Evolutionary conservation across 441 rosid species (phyloP).

Genomic region (Arabidopsis hybrid): DNA sequence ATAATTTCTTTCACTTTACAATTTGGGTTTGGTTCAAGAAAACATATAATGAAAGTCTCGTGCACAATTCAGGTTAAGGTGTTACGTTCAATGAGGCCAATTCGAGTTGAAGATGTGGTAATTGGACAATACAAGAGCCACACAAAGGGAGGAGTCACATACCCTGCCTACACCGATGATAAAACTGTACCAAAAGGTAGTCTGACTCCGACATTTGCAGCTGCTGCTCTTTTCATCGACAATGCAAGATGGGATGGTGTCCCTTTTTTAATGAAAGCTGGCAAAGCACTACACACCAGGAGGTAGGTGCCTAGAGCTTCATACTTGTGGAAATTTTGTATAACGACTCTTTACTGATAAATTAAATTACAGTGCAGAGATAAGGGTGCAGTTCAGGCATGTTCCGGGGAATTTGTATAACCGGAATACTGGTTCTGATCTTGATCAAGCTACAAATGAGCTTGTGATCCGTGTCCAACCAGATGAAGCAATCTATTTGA

Average conservation of each 20-base stretch:
- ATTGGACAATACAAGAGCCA: slow-evolving; percentile 95
- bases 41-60: slow-evolving; percentile 6
- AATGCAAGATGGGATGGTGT: slow-evolving; percentile 99
- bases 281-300: slow-evolving; percentile 86
- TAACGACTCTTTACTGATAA: slow-evolving; percentile 6
- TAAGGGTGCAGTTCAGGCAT: slow-evolving; percentile 86
- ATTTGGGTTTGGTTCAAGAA: slow-evolving; percentile 4
- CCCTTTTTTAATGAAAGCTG: slow-evolving; percentile 96
- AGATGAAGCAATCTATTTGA: slow-evolving; percentile 93
- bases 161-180: slow-evolving; percentile 86
- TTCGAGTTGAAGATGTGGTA: slow-evolving; percentile 77
- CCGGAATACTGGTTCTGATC: slow-evolving; percentile 73
- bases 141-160: slow-evolving; percentile 73
- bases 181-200: slow-evolving; percentile 86
- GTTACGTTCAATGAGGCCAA: slow-evolving; percentile 88
- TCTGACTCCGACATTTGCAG: slow-evolving; percentile 92
- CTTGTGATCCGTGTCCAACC: slow-evolving; percentile 94
- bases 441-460: slow-evolving; percentile 87
- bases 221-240: slow-evolving; percentile 93
- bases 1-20: neutral
- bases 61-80: slow-evolving; percentile 76
- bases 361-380: slow-evolving; percentile 56
- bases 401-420: slow-evolving; percentile 90
- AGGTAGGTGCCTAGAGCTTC: slow-evolving; percentile 49
- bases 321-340: neutral